phyloP scores from a whole-genome alignment of 805 yeast species.

The Nakazawaea siamensis region DNA sequence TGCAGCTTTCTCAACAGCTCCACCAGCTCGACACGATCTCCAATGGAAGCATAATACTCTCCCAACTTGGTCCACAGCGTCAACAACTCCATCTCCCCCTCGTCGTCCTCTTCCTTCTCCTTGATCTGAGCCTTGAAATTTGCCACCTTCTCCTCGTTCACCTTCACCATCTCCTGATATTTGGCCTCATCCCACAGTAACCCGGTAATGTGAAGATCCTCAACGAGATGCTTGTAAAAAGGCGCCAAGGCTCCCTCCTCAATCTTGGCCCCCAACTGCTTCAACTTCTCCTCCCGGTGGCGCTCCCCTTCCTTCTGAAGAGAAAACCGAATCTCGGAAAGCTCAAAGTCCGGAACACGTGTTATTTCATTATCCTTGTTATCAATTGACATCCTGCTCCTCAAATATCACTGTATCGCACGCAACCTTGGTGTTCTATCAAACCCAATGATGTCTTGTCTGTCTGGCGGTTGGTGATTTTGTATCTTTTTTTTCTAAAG shows the following conservation, averaged over 20 bases:
- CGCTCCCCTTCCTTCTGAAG: slow-evolving; percentile 31
- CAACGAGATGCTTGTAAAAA: slow-evolving; percentile 61
- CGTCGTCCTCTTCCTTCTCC: slow-evolving; percentile 58
- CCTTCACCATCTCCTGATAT: slow-evolving; percentile 39
- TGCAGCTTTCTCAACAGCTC: slow-evolving; percentile 62
- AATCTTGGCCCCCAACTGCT: slow-evolving; percentile 45
- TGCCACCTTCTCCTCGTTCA: slow-evolving; percentile 48
- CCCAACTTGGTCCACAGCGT: slow-evolving; percentile 75
- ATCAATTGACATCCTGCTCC: slow-evolving; percentile 23
- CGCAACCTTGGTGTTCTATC: no score
- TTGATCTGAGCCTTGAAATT: slow-evolving; percentile 46
- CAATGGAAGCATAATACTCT: slow-evolving; percentile 78
- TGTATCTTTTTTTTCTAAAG: no score
- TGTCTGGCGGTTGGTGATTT: no score
- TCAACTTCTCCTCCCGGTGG: slow-evolving; percentile 27
- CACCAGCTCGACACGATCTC: slow-evolving; percentile 69
- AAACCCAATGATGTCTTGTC: no score
- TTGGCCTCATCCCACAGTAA: slow-evolving; percentile 54
- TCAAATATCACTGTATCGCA: neutral
- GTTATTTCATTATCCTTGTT: slow-evolving; percentile 30
- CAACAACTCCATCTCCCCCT: slow-evolving; percentile 79
- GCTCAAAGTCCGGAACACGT: slow-evolving; percentile 71
- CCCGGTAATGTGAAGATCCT: slow-evolving; percentile 29
- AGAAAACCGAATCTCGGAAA: slow-evolving; percentile 75
- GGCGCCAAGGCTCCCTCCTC: slow-evolving; percentile 67